Evolutionary conservation across 495 filamentous ascomycete genomes (phyloP), one percentile per base, ranked within the genome.

Genomic region (Annulohypoxylon maeteangense): DNA sequence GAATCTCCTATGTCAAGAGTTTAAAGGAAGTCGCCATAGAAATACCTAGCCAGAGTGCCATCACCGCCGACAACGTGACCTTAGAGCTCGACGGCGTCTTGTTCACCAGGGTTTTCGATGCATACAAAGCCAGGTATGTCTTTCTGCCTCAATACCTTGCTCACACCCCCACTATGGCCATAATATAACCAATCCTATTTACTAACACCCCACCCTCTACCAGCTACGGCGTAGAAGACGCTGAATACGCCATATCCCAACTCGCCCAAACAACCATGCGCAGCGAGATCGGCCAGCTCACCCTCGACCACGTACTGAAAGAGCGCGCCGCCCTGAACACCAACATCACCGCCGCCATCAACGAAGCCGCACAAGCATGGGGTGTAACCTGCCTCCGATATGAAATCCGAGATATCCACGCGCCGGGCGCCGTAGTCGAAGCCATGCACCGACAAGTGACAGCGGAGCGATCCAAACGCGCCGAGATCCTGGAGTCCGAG

Each of bases 401-500:
- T 83, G 95, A 99, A 81, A 99, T 99, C 75, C 84, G 96, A 54
- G 96, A 99, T 81, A 98, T 99, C 81, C 95, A 99, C 78, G 96
- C 95, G 0, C 95, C 95, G 0, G 92, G 92, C 5, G 90, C 90
- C 44, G 95, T 98, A 20, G 95, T 98, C 40, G 91, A 90, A 56
- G 95, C 95, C 65, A 99, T 99, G 96, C 96, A 99, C 82, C 88
- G 95, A 29, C 95, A 98, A 79, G 95, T 99, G 14, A 98, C 95
- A 3, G 95, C 95, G 0, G 95, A 99, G 83, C 90, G 95, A 1
- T 94, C 91, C 71, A 99, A 99, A 86, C 90, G 95, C 34, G 95
- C 95, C 57, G 95, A 99, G 83, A 99, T 99, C 69, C 84, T 99
- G 14, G 95, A 99, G 57, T 94, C 91, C 1, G 95, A 99, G 67